Conservation (phyloP, 441 rosid species). For the Gossypium trilobum region DNA sequence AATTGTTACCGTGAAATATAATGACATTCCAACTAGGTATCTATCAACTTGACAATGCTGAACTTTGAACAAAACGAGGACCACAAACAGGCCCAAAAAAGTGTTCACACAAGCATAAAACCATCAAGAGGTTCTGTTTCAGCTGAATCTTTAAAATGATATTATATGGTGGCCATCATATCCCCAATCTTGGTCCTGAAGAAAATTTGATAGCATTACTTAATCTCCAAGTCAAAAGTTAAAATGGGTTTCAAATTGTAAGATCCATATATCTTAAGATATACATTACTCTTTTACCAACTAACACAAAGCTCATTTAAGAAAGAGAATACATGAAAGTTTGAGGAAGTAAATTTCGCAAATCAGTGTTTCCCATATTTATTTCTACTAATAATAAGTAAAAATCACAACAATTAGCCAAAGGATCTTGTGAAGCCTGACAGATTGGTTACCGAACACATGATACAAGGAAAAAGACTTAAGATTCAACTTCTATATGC, state of each 20-base stretch:
- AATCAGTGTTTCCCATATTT: background rate
- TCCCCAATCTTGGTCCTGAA: background rate
- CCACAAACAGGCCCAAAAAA: background rate
- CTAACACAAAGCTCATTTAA: background rate
- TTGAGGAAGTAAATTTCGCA: background rate
- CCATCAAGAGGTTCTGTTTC: background rate
- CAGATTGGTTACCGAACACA: background rate
- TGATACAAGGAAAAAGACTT: background rate
- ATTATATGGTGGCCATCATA: background rate
- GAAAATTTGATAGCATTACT: background rate
- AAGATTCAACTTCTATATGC: background rate
- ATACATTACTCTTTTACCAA: background rate
- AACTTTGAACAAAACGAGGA: background rate
- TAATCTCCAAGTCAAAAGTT: background rate
- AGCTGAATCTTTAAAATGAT: background rate
- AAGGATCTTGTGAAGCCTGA: background rate
- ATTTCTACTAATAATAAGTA: background rate
- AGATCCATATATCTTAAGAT: background rate
- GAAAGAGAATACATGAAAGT: background rate
- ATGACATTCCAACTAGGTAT: background rate
- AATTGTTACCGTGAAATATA: background rate
- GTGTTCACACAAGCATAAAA: background rate
- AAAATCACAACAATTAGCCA: background rate
- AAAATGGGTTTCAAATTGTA: background rate
- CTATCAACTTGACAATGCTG: background rate